Evolutionary conservation across 306 rosid genomes (phyloP).

Genomic region (Cicer cuneatum): DNA sequence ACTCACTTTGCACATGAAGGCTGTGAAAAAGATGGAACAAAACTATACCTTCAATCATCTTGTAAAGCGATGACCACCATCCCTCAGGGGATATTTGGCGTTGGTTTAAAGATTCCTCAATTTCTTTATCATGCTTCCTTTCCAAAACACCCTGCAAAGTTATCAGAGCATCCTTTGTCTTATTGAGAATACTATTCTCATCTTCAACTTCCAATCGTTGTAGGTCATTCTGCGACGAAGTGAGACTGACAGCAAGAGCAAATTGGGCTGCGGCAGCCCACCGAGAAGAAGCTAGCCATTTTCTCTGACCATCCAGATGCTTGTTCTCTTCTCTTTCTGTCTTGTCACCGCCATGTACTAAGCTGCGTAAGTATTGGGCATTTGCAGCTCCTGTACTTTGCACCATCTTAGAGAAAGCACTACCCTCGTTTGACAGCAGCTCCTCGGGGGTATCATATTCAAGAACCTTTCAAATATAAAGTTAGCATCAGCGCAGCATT

Average conservation of each 20-base stretch:
- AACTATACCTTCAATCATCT: slow-evolving; percentile 83
- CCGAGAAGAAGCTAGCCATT: slow-evolving; percentile 69
- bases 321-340: slow-evolving; percentile 44
- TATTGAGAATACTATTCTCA: slow-evolving; percentile 67
- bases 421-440: slow-evolving; percentile 65
- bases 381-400: slow-evolving; percentile 91
- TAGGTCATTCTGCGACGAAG: slow-evolving; percentile 72
- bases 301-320: slow-evolving; percentile 54
- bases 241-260: slow-evolving; percentile 74
- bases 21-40: slow-evolving; percentile 26
- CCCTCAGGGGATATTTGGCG: slow-evolving; percentile 60
- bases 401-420: slow-evolving; percentile 85
- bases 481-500: slow-evolving; percentile 14
- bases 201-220: slow-evolving; percentile 70
- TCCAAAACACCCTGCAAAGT: slow-evolving; percentile 87
- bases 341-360: slow-evolving; percentile 57
- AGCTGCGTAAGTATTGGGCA: slow-evolving; percentile 75
- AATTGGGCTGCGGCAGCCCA: slow-evolving; percentile 80
- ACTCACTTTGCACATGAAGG: slow-evolving; percentile 15
- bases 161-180: slow-evolving; percentile 79
- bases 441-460: slow-evolving; percentile 76
- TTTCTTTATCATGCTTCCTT: slow-evolving; percentile 74
- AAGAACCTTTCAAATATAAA: slow-evolving; percentile 61
- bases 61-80: slow-evolving; percentile 90
- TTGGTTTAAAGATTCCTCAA: slow-evolving; percentile 59